A percentile compares a stretch with the other conserved stretches of the same genome.
These are phyloP conservation scores for Trametes elegans DNA, from an alignment of 768 basidiomycete genomes.

Conservation along the genomic window DNA sequence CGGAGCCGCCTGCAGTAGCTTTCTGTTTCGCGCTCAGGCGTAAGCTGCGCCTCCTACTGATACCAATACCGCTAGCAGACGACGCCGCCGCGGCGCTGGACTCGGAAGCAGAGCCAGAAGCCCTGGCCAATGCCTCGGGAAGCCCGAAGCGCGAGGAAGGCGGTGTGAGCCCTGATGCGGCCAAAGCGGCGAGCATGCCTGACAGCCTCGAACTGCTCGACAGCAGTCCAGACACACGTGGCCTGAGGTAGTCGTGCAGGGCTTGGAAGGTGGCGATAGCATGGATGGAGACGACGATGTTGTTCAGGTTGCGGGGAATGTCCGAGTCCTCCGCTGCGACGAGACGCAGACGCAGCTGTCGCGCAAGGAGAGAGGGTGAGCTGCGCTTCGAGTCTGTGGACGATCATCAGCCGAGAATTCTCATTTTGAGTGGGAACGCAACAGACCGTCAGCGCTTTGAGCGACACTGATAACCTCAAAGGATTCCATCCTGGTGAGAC, in stretches of 20 bases:
- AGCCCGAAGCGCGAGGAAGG: slow-evolving; percentile 36
- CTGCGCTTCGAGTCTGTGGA: slow-evolving; percentile 80
- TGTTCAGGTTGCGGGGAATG: slow-evolving; percentile 81
- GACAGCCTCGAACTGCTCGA: slow-evolving; percentile 65
- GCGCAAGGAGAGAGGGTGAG: slow-evolving; percentile 87
- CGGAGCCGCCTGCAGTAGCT: slow-evolving; percentile 12
- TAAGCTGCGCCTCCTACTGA: slow-evolving; percentile 75
- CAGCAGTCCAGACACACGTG: slow-evolving; percentile 75
- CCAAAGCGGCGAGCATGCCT: slow-evolving; percentile 88
- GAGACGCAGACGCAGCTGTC: slow-evolving; percentile 86
- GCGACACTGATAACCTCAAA: slow-evolving; percentile 93
- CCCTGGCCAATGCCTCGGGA: slow-evolving; percentile 18
- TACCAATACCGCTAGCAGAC: slow-evolving; percentile 18
- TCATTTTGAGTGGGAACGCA: not conserved
- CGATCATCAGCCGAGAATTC: not conserved
- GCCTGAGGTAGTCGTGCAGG: slow-evolving; percentile 92
- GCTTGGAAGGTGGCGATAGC: slow-evolving; percentile 98
- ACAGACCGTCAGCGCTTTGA: slow-evolving; percentile 75
- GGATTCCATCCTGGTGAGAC: slow-evolving; percentile 89
- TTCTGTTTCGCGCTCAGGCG: slow-evolving; percentile 72
- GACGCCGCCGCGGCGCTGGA: slow-evolving; percentile 35
- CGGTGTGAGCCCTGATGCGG: slow-evolving; percentile 68
- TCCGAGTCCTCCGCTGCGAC: slow-evolving; percentile 89
- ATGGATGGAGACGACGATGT: slow-evolving; percentile 95
- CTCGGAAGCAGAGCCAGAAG: slow-evolving; percentile 35